Percentiles rank a stretch among this genome's conserved stretches.
phyloP scores from a whole-genome alignment of 179 eudicot species.

The Pouteria campechiana region DNA sequence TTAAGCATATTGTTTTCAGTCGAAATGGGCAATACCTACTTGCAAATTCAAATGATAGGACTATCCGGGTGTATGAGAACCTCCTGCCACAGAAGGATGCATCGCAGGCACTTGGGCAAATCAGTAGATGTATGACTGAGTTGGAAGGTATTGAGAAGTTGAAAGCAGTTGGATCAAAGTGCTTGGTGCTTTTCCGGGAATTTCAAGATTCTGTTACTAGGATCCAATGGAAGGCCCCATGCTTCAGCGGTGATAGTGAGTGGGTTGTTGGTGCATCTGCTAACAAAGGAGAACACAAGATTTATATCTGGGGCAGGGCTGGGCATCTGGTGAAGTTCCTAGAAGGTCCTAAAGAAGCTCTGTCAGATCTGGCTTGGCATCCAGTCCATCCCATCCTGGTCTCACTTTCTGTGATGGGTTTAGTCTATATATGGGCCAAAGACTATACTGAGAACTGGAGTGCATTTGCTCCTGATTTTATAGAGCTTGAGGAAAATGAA shows the following conservation, averaged over 20 bases:
- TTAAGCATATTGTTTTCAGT: slow-evolving; percentile 76
- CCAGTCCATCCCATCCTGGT: slow-evolving; percentile 85
- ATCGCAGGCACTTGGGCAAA: slow-evolving; percentile 43
- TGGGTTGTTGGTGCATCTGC: slow-evolving; percentile 98
- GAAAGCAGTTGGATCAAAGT: slow-evolving; percentile 63
- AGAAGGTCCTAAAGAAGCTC: slow-evolving; percentile 93
- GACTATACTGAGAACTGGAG: slow-evolving; percentile 98
- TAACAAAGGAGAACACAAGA: slow-evolving; percentile 95
- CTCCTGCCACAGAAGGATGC: slow-evolving; percentile 60
- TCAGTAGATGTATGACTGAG: slow-evolving; percentile 20
- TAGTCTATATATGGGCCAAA: slow-evolving; percentile 93
- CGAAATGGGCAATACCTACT: slow-evolving; percentile 78
- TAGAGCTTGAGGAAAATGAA: slow-evolving; percentile 97
- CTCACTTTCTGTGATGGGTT: slow-evolving; percentile 80
- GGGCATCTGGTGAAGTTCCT: slow-evolving; percentile 96
- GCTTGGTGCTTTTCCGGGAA: slow-evolving; percentile 68
- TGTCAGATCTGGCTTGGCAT: slow-evolving; percentile 97
- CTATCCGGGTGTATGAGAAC: slow-evolving; percentile 83
- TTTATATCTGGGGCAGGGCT: slow-evolving; percentile 88
- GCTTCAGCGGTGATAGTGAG: slow-evolving; percentile 96
- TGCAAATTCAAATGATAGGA: slow-evolving; percentile 89
- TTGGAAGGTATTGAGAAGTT: slow-evolving; percentile 49
- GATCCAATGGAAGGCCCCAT: slow-evolving; percentile 93
- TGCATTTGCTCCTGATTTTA: slow-evolving; percentile 98
- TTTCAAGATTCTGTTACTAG: slow-evolving; percentile 91